Evolutionary conservation across 345 rosid genomes (phyloP).

Genomic region (Bruguiera sexangula): DNA sequence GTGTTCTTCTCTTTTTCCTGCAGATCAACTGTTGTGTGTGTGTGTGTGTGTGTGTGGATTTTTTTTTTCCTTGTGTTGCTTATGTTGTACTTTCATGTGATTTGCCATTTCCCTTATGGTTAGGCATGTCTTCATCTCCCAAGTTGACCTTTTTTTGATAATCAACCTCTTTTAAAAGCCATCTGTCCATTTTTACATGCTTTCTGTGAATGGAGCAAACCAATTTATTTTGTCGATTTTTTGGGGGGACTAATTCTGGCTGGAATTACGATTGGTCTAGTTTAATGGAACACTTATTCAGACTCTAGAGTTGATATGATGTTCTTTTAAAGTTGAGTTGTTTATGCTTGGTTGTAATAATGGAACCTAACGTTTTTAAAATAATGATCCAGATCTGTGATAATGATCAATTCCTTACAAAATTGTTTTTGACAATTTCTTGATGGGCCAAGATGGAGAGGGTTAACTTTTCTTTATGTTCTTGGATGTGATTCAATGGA

Average conservation of each 20-base stretch:
- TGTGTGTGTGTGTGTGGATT: neutral
- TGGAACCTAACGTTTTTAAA: neutral
- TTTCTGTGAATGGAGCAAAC: neutral
- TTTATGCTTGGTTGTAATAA: neutral
- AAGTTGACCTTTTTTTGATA: neutral
- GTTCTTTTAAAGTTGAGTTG: neutral
- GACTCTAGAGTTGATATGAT: neutral
- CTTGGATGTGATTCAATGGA: constrained; percentile 68
- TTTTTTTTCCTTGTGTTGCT: neutral
- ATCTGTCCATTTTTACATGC: neutral
- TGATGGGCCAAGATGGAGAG: neutral
- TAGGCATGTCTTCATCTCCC: neutral
- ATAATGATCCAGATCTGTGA: neutral
- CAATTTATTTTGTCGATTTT: neutral
- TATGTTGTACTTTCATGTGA: no score
- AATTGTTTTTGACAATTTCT: neutral
- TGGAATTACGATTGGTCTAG: no score
- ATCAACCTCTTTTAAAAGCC: neutral
- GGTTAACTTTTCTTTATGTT: constrained; percentile 51
- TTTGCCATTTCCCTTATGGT: no score
- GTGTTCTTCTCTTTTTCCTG: neutral
- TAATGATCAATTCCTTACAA: neutral
- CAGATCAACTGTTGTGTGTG: neutral
- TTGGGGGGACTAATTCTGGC: neutral
- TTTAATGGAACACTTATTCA: neutral